phyloP scores from a whole-genome alignment of 1,284 basidiomycete species.

The Cutaneotrichosporon sp. region DNA sequence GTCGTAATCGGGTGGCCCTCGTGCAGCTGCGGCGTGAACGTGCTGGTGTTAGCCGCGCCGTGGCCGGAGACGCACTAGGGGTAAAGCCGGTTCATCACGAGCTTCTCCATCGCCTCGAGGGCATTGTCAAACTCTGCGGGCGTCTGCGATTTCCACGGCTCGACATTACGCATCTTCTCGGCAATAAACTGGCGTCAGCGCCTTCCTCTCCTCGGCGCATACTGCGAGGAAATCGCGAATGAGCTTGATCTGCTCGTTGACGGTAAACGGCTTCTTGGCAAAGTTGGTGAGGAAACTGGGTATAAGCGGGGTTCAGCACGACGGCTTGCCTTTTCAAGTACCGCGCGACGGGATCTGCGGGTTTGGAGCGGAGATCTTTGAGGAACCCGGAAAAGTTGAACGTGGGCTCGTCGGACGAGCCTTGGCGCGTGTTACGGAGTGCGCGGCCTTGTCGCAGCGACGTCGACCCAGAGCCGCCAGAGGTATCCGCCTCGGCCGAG shows the following conservation, averaged over 20 bases:
- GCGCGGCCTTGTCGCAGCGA: no score
- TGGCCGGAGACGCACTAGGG: constrained; percentile 63
- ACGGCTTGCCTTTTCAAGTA: constrained; percentile 72
- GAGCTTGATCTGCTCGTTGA: constrained; percentile 85
- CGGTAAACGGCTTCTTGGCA: constrained; percentile 77
- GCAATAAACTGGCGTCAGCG: constrained; percentile 66
- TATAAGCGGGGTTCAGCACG: constrained; percentile 24
- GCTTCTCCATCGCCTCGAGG: constrained; percentile 97
- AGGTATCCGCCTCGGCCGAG: no score
- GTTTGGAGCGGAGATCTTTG: constrained; percentile 78
- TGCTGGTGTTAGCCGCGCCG: constrained; percentile 52
- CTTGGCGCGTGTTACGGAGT: no score
- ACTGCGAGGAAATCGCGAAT: constrained; percentile 87
- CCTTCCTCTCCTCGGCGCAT: constrained; percentile 36
- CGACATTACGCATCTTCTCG: constrained; percentile 74
- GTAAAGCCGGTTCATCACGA: constrained; percentile 97
- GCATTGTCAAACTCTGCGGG: constrained; percentile 92
- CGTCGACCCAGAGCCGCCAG: no score
- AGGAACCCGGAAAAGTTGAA: constrained; percentile 59
- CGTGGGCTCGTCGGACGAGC: constrained; percentile 19
- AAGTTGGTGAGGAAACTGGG: constrained; percentile 86
- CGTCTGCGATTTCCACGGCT: constrained; percentile 68
- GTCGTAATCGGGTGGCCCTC: constrained; percentile 70
- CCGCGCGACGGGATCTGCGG: constrained; percentile 82
- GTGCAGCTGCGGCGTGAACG: constrained; percentile 77